Conservation (phyloP, 192 early-diverging fungal genomes). For the Coemansia sp. region DNA sequence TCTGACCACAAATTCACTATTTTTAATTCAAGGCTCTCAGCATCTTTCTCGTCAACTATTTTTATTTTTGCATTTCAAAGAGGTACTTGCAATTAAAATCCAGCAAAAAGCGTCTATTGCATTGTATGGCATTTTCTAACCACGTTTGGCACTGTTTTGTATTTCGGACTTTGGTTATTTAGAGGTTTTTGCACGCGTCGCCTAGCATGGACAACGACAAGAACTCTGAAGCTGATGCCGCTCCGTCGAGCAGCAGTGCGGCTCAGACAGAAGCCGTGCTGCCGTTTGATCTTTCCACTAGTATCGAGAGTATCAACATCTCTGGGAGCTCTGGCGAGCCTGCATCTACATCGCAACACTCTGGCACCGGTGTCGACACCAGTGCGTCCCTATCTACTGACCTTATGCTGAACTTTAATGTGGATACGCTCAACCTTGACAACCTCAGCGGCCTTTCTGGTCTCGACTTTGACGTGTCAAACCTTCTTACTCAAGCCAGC, state of each 20-base stretch:
- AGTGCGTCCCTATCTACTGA: not conserved
- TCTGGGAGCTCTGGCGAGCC: slow-evolving; percentile 4
- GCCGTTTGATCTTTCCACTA: slow-evolving; percentile 14
- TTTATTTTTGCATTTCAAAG: not conserved
- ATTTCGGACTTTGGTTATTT: not conserved
- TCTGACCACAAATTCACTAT: too few species aligned
- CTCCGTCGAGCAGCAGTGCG: not conserved
- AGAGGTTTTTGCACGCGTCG: not conserved
- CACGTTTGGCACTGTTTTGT: not conserved
- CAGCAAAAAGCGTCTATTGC: not conserved
- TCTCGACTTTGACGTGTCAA: slow-evolving; percentile 45
- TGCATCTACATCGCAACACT: not conserved
- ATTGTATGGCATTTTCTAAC: not conserved
- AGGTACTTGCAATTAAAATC: not conserved
- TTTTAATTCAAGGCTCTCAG: too few species aligned
- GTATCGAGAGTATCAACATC: slow-evolving; percentile 20
- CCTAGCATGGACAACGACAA: not conserved
- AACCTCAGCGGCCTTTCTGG: slow-evolving; percentile 26
- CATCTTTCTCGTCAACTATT: too few species aligned
- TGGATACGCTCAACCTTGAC: slow-evolving; percentile 45
- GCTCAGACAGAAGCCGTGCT: slow-evolving; percentile 4
- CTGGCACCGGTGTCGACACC: not conserved
- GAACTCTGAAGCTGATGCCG: not conserved
- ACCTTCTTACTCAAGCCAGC: slow-evolving; percentile 18
- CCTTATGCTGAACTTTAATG: slow-evolving; percentile 36